phyloP scores from a whole-genome alignment of 495 filamentous ascomycete genomes.

The Penicillium fimorum region DNA sequence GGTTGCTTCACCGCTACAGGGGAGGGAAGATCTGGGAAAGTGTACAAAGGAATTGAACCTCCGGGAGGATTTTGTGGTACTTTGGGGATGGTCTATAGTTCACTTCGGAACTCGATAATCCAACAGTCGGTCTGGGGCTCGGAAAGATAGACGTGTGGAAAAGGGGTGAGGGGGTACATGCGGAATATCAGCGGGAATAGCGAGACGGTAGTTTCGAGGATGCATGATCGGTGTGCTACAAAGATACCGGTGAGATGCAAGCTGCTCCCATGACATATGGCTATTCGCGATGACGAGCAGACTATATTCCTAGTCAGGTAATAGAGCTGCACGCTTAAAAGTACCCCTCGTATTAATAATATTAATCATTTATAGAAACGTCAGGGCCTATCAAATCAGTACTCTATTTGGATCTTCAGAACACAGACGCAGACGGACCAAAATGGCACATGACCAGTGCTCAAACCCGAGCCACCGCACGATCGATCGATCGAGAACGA shows the following conservation, averaged over 20 bases:
- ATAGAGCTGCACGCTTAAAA: background rate
- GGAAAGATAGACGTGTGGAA: background rate
- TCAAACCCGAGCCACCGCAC: constrained; percentile 10
- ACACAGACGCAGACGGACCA: constrained; percentile 8
- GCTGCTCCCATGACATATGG: background rate
- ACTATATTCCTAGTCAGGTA: background rate
- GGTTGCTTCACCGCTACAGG: constrained; percentile 9
- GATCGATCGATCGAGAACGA: constrained; percentile 28
- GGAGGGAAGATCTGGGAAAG: background rate
- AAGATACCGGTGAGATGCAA: constrained; percentile 11
- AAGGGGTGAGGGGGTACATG: constrained; percentile 1
- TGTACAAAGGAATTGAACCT: background rate
- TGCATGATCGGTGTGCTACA: constrained; percentile 3
- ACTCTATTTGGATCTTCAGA: constrained; percentile 31
- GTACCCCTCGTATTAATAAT: constrained; percentile 12
- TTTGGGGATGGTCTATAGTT: constrained; percentile 1
- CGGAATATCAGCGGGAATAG: constrained; percentile 1
- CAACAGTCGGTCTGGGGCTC: background rate
- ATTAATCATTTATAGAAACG: background rate
- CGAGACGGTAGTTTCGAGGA: constrained; percentile 2
- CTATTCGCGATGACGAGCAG: background rate
- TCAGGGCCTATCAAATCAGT: constrained; percentile 16
- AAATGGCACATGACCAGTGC: constrained; percentile 13
- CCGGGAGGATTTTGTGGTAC: background rate
- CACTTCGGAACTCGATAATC: background rate